Base-by-base conservation (phyloP, 352 stramenopile species). In the Pythium aphanidermatum region DNA sequence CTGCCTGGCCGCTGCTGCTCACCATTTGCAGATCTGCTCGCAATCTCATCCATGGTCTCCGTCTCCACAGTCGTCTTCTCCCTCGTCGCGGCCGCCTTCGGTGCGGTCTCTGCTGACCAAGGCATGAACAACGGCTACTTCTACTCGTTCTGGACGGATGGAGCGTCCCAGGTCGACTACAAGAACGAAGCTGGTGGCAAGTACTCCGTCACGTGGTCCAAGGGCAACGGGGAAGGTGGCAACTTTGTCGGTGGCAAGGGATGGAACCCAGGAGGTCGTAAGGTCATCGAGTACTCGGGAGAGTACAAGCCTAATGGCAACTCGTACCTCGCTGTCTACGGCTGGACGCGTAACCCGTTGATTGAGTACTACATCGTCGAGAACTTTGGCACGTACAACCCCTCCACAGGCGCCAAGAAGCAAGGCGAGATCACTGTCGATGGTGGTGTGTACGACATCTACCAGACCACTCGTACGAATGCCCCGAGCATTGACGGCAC, bases 311-410 rank as follows among this genome's bases (percentile, higher is more conserved):
- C 40, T 16, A 46, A 46, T 20, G 40, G 40, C 40, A 46, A 46
- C 40, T 28, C 26, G 26, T 46, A 46, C 40, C 17, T 46, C 5
- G 41, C 41, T 7, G 41, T 48, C 16, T 48, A 48, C 20, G 41
- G 41, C 27, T 48, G 41, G 41, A 48, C 41, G 28, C 41, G 41
- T 6, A 48, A 48, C 5, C 41, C 41, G 20, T 21, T 48, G 17
- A 48, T 48, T 21, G 41, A 48, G 41, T 48, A 48, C 41, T 48
- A 48, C 17, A 48, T 48, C 19, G 41, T 48, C 9, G 41, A 48
- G 17, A 48, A 38, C 41, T 48, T 48, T 20, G 41, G 41, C 16
- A 38, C 41, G 27, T 48, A 48, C 41, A 48, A 48, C 41, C 41
- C 41, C 10, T 48, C 41, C 4, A 48, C 27, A 11, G 41, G 41